Base-by-base conservation (phyloP, 2,329 filamentous ascomycete genomes). In the Paraphaeosphaeria minitans region DNA sequence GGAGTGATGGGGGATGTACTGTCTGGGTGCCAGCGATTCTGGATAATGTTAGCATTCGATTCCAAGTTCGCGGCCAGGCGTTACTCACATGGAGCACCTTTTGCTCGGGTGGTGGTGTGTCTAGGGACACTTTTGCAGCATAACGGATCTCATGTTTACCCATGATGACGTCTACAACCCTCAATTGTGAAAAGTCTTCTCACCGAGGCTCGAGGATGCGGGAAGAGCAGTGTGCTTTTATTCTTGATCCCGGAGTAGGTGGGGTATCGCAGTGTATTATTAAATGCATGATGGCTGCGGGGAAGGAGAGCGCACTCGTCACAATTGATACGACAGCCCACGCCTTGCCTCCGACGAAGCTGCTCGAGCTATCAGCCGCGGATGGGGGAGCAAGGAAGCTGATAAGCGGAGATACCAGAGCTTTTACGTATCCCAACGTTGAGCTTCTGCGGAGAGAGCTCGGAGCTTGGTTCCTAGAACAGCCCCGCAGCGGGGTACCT, bases 21-120 rank as follows among this genome's bases (percentile, higher is more conserved):
- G 65, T 96, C 93, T 37, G 93, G 93, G 72, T 97, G 93, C 93
- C 93, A 97, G 75, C 93, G 84, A 71, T 97, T 97, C 90, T 92
- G 64, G 21, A 10, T 59, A 51, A 67, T n/a, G 4, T 57, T 43
- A 37, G 24, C 27, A 5, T 53, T 27, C 4, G 42, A 16, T 9
- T 22, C 31, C 12, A 19, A 31, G 16, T 13, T 52, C 13, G 12
- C 12, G 24, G 31, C 13, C 5, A 13, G 43, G 13, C 24, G 42
- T 22, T 7, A 27, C 33, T 72, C 82, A 91, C 89, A 78, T 94
- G 91, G 10, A 93, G 79, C 53, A 85, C 84, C 2, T 84, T 77
- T 72, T 94, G 90, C 62, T 92, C 85, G 37, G 83, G 80, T 5
- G 90, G 89, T 35, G 89, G 88, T 73, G 85, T 91, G 58, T 91